These are phyloP conservation scores for Vanilla planifolia DNA, from an alignment of 106 monocot species.

Conservation along the genomic window DNA sequence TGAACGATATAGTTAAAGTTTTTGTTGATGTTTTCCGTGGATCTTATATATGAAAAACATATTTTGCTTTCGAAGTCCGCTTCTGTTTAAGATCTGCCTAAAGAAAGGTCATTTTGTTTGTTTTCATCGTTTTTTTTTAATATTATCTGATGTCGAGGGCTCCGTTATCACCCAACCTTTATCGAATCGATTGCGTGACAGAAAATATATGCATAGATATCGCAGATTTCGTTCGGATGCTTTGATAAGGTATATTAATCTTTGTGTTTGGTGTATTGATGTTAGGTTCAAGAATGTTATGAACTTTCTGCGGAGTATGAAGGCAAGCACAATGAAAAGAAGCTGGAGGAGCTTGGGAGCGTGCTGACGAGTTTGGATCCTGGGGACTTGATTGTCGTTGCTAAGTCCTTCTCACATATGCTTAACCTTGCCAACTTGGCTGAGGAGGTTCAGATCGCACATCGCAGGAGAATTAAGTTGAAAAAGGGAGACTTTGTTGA, in stretches of 20 bases:
- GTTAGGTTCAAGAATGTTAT: slow-evolving; percentile 70
- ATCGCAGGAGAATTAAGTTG: slow-evolving; percentile 39
- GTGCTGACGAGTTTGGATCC: slow-evolving; percentile 64
- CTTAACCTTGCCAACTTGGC: slow-evolving; percentile 80
- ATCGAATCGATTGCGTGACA: too few species aligned
- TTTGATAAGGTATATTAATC: background rate
- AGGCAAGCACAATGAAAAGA: slow-evolving; percentile 34
- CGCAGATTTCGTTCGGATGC: background rate
- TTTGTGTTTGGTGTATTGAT: background rate
- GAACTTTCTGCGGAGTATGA: slow-evolving; percentile 67
- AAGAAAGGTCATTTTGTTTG: background rate
- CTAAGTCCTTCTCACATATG: slow-evolving; percentile 84
- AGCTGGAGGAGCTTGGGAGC: slow-evolving; percentile 60
- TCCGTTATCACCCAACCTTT: too few species aligned
- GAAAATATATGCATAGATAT: too few species aligned
- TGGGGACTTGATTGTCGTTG: slow-evolving; percentile 57
- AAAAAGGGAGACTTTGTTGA: slow-evolving; percentile 49
- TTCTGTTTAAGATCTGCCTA: background rate
- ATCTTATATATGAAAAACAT: background rate
- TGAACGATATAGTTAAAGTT: background rate
- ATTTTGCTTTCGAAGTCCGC: background rate
- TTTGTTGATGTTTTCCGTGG: background rate
- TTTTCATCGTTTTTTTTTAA: background rate
- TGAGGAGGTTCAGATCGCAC: slow-evolving; percentile 79
- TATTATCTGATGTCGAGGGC: too few species aligned